Percentiles rank a stretch among this genome's conserved stretches.
phyloP scores from a whole-genome alignment of 495 filamentous ascomycete genomes.

The Penicillium malachiteum region DNA sequence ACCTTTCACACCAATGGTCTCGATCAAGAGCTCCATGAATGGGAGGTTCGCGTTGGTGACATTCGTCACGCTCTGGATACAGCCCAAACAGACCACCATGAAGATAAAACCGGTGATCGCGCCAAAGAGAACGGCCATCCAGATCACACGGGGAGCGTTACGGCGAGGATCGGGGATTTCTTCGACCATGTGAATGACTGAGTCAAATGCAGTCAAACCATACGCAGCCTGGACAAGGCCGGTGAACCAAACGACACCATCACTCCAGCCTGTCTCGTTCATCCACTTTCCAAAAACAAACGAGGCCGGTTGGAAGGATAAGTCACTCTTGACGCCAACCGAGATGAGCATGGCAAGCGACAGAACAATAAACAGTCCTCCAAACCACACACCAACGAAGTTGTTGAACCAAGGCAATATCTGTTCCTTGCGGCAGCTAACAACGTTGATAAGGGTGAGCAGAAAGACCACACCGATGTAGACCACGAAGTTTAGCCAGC shows the following conservation, averaged over 20 bases:
- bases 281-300: constrained; percentile 59
- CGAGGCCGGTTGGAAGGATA: constrained; percentile 40
- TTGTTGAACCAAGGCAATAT: constrained; percentile 48
- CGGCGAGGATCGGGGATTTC: constrained; percentile 44
- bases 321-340: constrained; percentile 37
- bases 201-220: constrained; percentile 62
- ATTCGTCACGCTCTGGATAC: constrained; percentile 60
- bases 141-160: constrained; percentile 44
- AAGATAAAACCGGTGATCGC: constrained; percentile 66
- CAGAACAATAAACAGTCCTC: constrained; percentile 43
- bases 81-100: constrained; percentile 71
- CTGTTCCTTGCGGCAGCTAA: constrained; percentile 45
- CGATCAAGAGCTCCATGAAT: constrained; percentile 46
- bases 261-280: constrained; percentile 62
- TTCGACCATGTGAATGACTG: constrained; percentile 62
- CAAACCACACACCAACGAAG: constrained; percentile 49
- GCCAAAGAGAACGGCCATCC: constrained; percentile 46
- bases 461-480: constrained; percentile 40
- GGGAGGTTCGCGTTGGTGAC: constrained; percentile 52
- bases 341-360: constrained; percentile 44
- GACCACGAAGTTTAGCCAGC: constrained; percentile 47
- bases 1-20: constrained; percentile 40
- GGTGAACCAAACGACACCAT: constrained; percentile 62
- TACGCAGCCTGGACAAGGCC: constrained; percentile 62
- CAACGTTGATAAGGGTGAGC: constrained; percentile 43